Base-by-base conservation (phyloP, 139 green algal genomes). In the Ettlia oleoabundans region DNA sequence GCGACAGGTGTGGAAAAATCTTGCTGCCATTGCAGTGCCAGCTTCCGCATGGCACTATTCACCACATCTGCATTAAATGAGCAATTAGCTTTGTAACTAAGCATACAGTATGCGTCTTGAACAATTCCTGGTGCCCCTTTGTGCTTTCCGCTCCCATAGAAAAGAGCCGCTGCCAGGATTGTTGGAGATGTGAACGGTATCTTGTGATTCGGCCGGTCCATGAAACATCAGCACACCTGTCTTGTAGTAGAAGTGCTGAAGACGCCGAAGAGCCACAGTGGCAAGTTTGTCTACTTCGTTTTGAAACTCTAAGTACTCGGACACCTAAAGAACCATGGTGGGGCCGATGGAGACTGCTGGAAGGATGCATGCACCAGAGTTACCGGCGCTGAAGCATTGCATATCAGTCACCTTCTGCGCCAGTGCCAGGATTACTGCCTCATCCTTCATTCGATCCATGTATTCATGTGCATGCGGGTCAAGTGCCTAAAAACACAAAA, bases 171-270 rank as follows among this genome's bases (percentile, higher is more conserved):
- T n/a, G n/a, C n/a, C n/a, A n/a, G n/a, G n/a, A n/a, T n/a, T n/a
- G n/a, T n/a, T n/a, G n/a, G n/a, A n/a, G n/a, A n/a, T n/a, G n/a
- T n/a, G n/a, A 58, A 15, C 47, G 10, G 47, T 58, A 58, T 24
- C 15, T 15, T 58, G 47, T 58, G 47, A 58, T 15, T 10, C 47
- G n/a, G n/a, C n/a, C n/a, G n/a, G n/a, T n/a, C n/a, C n/a, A n/a
- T n/a, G n/a, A n/a, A n/a, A 58, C 47, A 24, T 58, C 83, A 97
- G 93, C 0, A 80, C 8, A 38, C 81, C 85, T 4, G 89, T 93
- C 92, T 99, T 99, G 93, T 96, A 98, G 91, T 99, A 99, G 6
- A 98, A 88, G 90, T 99, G 97, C 90, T 99, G 97, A 37, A 98
- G 85, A 38, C 94, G 89, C 33, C 94, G 90, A 63, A 98, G 90